Percentiles rank a stretch among this genome's conserved stretches.
phyloP scores from a whole-genome alignment of 495 filamentous ascomycete species.

The Aspergillus bertholletiae region DNA sequence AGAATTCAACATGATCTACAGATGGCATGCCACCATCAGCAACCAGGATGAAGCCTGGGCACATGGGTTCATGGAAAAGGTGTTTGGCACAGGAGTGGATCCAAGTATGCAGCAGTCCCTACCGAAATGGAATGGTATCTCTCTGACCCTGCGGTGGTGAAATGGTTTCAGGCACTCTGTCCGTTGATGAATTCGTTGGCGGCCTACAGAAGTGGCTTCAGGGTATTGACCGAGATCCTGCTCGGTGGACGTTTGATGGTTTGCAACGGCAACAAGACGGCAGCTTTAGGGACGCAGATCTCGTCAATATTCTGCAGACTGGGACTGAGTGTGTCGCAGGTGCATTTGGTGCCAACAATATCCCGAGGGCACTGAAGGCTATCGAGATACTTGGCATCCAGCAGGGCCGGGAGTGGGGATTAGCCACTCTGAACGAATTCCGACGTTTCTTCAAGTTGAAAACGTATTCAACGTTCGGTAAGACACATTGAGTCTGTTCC shows the following conservation, averaged over 20 bases:
- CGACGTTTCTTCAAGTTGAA: constrained; percentile 67
- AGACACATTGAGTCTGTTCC: background rate
- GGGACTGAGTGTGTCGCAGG: constrained; percentile 22
- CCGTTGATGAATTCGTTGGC: background rate
- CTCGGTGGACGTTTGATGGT: constrained; percentile 14
- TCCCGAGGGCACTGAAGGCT: constrained; percentile 61
- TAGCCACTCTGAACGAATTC: constrained; percentile 74
- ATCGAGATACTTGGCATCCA: constrained; percentile 75
- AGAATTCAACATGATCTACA: constrained; percentile 52
- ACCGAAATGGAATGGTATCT: background rate
- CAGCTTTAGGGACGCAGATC: constrained; percentile 12
- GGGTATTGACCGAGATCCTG: constrained; percentile 18
- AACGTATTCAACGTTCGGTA: constrained; percentile 55
- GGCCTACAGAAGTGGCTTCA: constrained; percentile 6
- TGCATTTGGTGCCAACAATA: constrained; percentile 58
- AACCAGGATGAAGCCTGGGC: constrained; percentile 43
- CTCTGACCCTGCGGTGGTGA: constrained; percentile 36
- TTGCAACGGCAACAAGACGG: constrained; percentile 7
- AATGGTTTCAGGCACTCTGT: background rate
- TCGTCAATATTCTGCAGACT: constrained; percentile 13
- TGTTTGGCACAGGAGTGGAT: constrained; percentile 19
- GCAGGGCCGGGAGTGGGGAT: constrained; percentile 66
- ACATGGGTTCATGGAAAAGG: constrained; percentile 28
- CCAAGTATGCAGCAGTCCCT: background rate
- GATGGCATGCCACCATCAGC: constrained; percentile 45